Conservation (phyloP, 139 green algal species). For the Chlorella sp. region DNA sequence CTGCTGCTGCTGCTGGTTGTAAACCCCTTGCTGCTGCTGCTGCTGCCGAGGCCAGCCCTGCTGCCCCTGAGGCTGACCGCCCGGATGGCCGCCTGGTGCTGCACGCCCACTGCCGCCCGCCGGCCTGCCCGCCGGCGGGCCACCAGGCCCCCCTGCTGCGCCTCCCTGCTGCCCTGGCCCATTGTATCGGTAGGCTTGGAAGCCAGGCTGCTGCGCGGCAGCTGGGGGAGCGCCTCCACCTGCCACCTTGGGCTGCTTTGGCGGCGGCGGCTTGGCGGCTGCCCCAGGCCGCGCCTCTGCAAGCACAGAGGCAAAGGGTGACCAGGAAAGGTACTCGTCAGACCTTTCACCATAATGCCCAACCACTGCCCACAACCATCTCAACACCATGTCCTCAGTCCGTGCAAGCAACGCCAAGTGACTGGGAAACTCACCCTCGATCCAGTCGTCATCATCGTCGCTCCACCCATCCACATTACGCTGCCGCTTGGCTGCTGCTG, state of each 20-base stretch:
- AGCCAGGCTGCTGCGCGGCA: slow-evolving; percentile 3
- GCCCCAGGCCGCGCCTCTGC: neutral
- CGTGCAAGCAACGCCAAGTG: neutral
- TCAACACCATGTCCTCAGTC: too few species aligned
- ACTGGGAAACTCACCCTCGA: neutral
- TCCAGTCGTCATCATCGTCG: slow-evolving; percentile 23
- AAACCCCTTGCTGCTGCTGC: neutral
- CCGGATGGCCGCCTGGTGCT: neutral
- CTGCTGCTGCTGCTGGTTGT: slow-evolving; percentile 4
- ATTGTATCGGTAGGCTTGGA: neutral
- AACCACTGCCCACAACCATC: too few species aligned
- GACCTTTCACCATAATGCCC: too few species aligned
- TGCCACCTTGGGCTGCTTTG: slow-evolving; percentile 20
- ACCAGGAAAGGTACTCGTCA: too few species aligned
- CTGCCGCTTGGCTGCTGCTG: slow-evolving; percentile 20
- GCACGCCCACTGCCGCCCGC: neutral
- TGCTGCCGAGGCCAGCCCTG: neutral
- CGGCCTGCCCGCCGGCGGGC: neutral
- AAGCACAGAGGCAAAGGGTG: neutral
- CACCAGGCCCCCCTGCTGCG: neutral
- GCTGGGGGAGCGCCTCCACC: neutral
- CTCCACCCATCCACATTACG: slow-evolving; percentile 6
- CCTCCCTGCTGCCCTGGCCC: neutral
- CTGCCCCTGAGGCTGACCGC: neutral
- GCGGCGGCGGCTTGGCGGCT: neutral